These are phyloP conservation scores for Paecilomyces variotii DNA, from an alignment of 2,329 filamentous ascomycete genomes.

Conservation along the genomic window DNA sequence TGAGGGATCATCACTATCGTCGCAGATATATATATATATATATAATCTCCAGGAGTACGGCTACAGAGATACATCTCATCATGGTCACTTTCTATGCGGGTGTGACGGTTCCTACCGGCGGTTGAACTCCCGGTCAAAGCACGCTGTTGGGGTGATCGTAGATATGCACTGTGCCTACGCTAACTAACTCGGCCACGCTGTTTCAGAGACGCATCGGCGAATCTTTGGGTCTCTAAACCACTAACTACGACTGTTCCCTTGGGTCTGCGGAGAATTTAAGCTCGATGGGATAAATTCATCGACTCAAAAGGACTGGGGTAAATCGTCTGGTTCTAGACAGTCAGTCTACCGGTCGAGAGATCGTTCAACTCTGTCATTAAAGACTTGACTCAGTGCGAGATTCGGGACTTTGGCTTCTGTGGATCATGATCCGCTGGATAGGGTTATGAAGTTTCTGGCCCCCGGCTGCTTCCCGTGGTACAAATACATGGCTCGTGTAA, in stretches of 20 bases:
- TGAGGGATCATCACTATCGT: too few relatives aligned
- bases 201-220: background rate
- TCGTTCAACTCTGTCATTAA: background rate
- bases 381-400: background rate
- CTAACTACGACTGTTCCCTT: background rate
- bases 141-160: background rate
- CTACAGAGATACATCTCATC: background rate
- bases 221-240: background rate
- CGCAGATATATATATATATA: too few relatives aligned
- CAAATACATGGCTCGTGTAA: background rate
- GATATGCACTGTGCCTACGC: background rate
- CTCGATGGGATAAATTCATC: background rate
- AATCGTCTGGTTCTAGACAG: background rate
- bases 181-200: background rate
- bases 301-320: background rate
- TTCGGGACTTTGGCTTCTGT: background rate
- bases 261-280: background rate
- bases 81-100: background rate
- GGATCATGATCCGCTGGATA: background rate
- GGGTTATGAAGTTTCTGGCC: background rate
- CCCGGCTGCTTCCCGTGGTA: background rate
- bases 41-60: background rate
- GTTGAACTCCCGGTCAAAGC: background rate
- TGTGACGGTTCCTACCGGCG: background rate
- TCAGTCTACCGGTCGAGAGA: background rate